Evolutionary conservation across 495 filamentous ascomycete genomes (phyloP).

Genomic region (Pseudomonodictys pantanalensis): DNA sequence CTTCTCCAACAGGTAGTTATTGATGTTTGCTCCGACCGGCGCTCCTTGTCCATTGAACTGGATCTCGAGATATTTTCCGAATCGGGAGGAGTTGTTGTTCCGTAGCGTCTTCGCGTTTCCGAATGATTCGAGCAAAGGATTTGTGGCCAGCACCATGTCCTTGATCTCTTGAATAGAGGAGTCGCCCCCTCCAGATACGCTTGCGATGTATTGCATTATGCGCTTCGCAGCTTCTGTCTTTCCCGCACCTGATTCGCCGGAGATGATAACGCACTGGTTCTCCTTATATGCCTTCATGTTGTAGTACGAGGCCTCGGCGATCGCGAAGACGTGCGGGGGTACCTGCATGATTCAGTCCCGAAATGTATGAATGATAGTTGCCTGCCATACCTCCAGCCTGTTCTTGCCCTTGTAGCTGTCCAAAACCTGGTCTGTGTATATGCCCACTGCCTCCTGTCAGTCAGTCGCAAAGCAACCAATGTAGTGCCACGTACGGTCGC

Average conservation of each 20-base stretch:
- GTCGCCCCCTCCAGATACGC: constrained; percentile 82
- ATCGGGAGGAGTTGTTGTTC: constrained; percentile 98
- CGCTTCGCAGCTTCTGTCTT: constrained; percentile 99
- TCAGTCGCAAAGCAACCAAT: not conserved
- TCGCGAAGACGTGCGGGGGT: constrained; percentile 95
- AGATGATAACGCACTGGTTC: constrained; percentile 99
- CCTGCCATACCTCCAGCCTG: constrained; percentile 67
- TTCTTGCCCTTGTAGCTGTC: constrained; percentile 94
- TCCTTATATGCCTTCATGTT: constrained; percentile 99
- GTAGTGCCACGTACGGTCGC: constrained; percentile 58
- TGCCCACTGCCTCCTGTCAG: constrained; percentile 64
- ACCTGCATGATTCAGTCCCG: constrained; percentile 40
- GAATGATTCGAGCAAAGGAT: constrained; percentile 94
- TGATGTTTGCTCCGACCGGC: constrained; percentile 94
- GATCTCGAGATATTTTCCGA: constrained; percentile 97
- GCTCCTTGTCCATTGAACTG: constrained; percentile 94
- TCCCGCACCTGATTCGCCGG: constrained; percentile 95
- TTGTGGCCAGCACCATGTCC: constrained; percentile 98
- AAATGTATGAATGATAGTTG: not conserved
- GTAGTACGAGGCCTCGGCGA: constrained; percentile 95
- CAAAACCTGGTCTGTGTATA: constrained; percentile 92
- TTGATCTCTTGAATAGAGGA: constrained; percentile 97
- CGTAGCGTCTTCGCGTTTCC: constrained; percentile 96
- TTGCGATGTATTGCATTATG: constrained; percentile 99
- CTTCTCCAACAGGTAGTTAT: constrained; percentile 97